Conservation (phyloP, 2,329 filamentous ascomycete genomes). For the Amauroascus niger region DNA sequence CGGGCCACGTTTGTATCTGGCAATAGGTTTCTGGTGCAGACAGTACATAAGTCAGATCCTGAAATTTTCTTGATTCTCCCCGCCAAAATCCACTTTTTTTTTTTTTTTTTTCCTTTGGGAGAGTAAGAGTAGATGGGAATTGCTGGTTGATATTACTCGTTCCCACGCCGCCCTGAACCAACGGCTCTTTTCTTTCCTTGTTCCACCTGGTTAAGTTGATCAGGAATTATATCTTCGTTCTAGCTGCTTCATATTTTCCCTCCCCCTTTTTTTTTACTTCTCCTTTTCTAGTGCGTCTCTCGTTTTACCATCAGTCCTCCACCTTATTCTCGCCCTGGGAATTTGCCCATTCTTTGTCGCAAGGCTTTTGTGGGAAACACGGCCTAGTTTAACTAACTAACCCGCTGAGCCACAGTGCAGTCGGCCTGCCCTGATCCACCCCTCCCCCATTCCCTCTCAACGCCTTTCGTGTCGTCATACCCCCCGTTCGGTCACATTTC, state of each 20-base stretch:
- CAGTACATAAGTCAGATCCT: not conserved
- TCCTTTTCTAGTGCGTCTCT: no score
- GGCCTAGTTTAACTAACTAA: not conserved
- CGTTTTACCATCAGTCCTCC: no score
- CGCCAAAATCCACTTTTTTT: not conserved
- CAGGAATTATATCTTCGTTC: not conserved
- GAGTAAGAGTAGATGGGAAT: no score
- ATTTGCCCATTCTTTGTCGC: no score
- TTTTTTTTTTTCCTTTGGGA: not conserved
- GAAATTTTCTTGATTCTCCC: constrained; percentile 5
- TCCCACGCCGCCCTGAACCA: no score
- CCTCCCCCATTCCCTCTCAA: not conserved
- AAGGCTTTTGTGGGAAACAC: not conserved
- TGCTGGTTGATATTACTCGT: no score
- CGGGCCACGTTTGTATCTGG: not conserved
- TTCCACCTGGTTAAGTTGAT: no score
- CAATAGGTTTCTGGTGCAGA: not conserved
- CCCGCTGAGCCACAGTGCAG: not conserved
- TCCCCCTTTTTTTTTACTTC: not conserved
- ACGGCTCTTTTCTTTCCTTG: no score
- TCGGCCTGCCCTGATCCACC: not conserved
- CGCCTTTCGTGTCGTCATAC: constrained; percentile 6
- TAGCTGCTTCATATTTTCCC: not conserved
- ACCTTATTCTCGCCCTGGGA: no score
- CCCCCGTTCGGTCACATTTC: no score